Base-by-base conservation (phyloP, 2,329 filamentous ascomycete species). In the Macrophomina tecta region DNA sequence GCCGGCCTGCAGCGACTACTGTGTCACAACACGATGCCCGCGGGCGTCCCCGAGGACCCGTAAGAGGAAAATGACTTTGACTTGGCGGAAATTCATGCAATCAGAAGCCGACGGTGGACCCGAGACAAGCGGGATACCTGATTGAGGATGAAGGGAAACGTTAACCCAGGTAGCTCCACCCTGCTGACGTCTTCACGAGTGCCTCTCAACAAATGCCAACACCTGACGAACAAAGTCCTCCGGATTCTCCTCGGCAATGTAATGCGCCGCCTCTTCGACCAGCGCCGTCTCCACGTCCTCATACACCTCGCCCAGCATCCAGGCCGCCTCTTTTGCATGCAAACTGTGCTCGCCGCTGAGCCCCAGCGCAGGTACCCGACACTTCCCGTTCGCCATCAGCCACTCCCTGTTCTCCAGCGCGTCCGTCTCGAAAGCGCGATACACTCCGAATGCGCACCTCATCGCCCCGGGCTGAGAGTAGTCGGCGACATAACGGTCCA, bases 401-500 rank as follows among this genome's bases (percentile, higher is more conserved):
- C 69, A 71, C 34, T 65, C 65, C 55, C 46, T 18, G 56, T 76
- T 76, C 64, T 74, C 71, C 40, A 73, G 64, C 7, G 69, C 72
- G 66, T 79, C 77, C 51, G 70, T 69, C 70, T 76, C 74, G 68
- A 79, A 79, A 6, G 73, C 72, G 9, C 75, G 67, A 68, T 79
- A 79, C 2, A 75, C 69, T 34, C 75, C 69, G 23, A 79, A 70
- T 12, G 68, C 76, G 18, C 71, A 72, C 38, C 76, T 66, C 68
- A 78, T 71, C 5, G 74, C 77, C 0, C 76, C 78, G 0, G 78
- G 77, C 64, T 74, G 72, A 12, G 73, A 69, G 68, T 78, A 82
- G 11, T 73, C 73, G 28, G 66, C 71, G 4, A 73, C 75, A 69
- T 83, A 83, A n/a, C 72, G 72, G 18, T 80, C 79, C n/a, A 81